A percentile compares a stretch with the other conserved stretches of the same genome.
Conservation (phyloP, 345 rosid genomes). For the Clarkia xantiana region DNA sequence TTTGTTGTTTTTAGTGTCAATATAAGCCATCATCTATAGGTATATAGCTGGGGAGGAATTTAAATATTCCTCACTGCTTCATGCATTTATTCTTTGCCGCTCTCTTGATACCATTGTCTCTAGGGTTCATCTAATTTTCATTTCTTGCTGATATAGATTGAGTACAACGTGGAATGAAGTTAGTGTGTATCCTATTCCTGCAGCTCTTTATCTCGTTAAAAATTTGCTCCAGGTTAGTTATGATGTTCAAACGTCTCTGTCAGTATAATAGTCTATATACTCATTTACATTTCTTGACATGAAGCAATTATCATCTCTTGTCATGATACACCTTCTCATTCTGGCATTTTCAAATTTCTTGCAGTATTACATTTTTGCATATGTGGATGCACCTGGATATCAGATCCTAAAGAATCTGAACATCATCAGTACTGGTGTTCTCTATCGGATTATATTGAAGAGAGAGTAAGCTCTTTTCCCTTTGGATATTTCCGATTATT, state of each 20-base stretch:
- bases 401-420: slow-evolving; percentile 96
- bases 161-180: slow-evolving; percentile 81
- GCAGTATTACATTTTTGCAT: slow-evolving; percentile 97
- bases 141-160: slow-evolving; percentile 37
- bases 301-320: slow-evolving; percentile 9
- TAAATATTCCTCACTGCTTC: background rate
- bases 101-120: too few relatives aligned
- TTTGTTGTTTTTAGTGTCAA: background rate
- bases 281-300: slow-evolving; percentile 6
- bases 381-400: slow-evolving; percentile 93
- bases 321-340: background rate
- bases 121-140: background rate
- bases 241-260: slow-evolving; percentile 3
- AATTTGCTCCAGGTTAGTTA: slow-evolving; percentile 80
- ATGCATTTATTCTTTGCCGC: too few relatives aligned
- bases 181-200: slow-evolving; percentile 82
- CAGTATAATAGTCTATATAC: background rate
- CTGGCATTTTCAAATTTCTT: background rate
- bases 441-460: slow-evolving; percentile 84
- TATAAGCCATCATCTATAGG: background rate
- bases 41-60: background rate
- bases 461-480: slow-evolving; percentile 39
- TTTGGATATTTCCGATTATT: background rate
- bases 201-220: slow-evolving; percentile 83
- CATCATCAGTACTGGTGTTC: slow-evolving; percentile 86